Conservation (phyloP, 2,329 filamentous ascomycete genomes). For the Cladophialophora immunda region DNA sequence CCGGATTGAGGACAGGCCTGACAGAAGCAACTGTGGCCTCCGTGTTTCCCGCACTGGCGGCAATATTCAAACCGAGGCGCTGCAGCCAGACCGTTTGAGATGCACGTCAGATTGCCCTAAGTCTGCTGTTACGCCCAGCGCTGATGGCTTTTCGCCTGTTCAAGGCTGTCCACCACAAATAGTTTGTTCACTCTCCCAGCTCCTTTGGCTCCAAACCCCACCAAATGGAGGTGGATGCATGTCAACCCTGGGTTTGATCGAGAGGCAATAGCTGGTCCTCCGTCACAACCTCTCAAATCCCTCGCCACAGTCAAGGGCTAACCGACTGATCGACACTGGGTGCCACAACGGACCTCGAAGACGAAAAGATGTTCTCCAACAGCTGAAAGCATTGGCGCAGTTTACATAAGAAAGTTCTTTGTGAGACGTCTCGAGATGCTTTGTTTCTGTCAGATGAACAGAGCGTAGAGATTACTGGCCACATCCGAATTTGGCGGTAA, state of each 20-base stretch:
- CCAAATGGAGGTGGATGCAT: background rate
- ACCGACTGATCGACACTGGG: constrained; percentile 9
- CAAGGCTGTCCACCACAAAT: constrained; percentile 1
- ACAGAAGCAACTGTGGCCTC: constrained; percentile 2
- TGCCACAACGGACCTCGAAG: background rate
- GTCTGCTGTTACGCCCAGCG: background rate
- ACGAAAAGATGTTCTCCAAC: background rate
- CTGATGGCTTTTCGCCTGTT: background rate
- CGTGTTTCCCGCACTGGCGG: background rate
- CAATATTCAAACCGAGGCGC: background rate
- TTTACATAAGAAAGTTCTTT: constrained; percentile 17
- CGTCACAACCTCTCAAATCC: background rate
- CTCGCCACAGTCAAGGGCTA: background rate
- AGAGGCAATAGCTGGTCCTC: background rate
- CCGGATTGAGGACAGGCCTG: background rate
- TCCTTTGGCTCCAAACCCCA: background rate
- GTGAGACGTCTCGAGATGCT: constrained; percentile 6
- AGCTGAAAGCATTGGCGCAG: background rate
- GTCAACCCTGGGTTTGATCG: background rate
- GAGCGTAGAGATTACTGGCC: background rate
- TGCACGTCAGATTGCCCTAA: constrained; percentile 15
- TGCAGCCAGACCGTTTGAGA: constrained; percentile 8
- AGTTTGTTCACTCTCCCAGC: background rate
- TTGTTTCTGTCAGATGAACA: background rate
- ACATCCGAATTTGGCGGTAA: background rate